Conservation (phyloP, 2,329 filamentous ascomycete genomes). For the Colletotrichum sp. region DNA sequence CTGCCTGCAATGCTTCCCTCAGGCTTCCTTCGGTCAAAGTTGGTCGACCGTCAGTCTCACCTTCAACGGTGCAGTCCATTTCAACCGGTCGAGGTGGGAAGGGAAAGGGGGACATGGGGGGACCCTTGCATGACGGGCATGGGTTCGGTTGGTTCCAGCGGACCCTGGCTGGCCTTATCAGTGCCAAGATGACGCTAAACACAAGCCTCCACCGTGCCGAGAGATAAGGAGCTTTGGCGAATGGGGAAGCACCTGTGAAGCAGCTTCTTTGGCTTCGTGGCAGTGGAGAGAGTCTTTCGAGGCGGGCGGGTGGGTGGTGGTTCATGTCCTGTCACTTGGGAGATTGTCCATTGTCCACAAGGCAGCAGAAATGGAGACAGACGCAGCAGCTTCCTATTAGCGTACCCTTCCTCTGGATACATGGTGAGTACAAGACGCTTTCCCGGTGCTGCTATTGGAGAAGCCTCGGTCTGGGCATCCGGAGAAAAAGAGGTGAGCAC, state of each 20-base stretch:
- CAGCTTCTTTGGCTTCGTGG: conserved; percentile 14
- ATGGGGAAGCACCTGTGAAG: background rate
- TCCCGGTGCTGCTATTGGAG: background rate
- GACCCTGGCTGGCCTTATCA: conserved; percentile 18
- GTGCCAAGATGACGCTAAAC: conserved; percentile 10
- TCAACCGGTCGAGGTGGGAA: background rate
- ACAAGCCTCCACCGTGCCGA: background rate
- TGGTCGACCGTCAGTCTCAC: background rate
- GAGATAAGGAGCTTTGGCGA: conserved; percentile 18
- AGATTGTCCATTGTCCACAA: background rate
- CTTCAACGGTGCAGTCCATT: background rate
- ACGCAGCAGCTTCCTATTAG: background rate
- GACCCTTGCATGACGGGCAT: background rate
- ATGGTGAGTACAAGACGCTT: background rate
- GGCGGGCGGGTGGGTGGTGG: background rate
- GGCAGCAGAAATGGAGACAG: background rate
- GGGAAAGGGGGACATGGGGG: background rate
- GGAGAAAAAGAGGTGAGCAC: background rate
- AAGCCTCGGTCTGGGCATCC: background rate
- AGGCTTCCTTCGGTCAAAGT: background rate
- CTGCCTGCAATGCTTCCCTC: background rate
- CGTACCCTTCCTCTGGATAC: conserved; percentile 2
- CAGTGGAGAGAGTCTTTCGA: background rate
- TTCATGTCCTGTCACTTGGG: background rate
- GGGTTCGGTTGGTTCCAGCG: background rate